phyloP scores from a whole-genome alignment of 1,284 basidiomycete species.

The Sparassis latifolia region DNA sequence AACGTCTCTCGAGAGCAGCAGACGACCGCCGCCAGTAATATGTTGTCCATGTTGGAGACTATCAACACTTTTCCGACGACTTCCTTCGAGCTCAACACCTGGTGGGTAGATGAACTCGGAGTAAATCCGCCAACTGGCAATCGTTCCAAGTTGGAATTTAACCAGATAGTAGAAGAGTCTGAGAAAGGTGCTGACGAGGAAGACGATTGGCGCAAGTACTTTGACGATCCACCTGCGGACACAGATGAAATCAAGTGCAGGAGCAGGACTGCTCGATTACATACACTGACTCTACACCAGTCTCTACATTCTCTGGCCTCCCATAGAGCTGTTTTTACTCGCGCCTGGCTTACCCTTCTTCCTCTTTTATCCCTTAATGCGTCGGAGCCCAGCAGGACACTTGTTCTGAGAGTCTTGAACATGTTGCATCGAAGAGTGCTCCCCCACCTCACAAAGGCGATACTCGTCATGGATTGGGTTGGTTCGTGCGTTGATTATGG shows the following conservation, averaged over 20 bases:
- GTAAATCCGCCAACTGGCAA: conserved; percentile 48
- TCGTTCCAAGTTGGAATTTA: no score
- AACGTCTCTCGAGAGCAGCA: conserved; percentile 32
- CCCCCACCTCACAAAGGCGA: conserved; percentile 75
- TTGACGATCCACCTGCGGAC: conserved; percentile 53
- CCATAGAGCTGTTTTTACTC: conserved; percentile 75
- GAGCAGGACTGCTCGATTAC: conserved; percentile 40
- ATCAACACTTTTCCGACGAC: conserved; percentile 81
- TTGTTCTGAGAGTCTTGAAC: conserved; percentile 61
- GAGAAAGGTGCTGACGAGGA: conserved; percentile 14
- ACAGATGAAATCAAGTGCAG: conserved; percentile 26
- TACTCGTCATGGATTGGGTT: conserved; percentile 93
- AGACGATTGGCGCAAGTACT: conserved; percentile 79
- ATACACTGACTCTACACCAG: conserved; percentile 66
- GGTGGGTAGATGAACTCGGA: conserved; percentile 78
- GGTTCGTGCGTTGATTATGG: conserved; percentile 82
- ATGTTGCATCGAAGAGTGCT: conserved; percentile 82
- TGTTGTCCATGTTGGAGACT: conserved; percentile 72
- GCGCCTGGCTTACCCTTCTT: conserved; percentile 70
- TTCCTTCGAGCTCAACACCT: conserved; percentile 71
- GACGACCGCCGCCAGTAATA: conserved; percentile 41
- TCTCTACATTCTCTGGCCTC: conserved; percentile 67
- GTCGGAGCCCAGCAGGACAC: conserved; percentile 32
- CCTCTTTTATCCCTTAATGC: conserved; percentile 45
- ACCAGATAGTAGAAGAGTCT: no score